Evolutionary conservation across 495 filamentous ascomycete genomes (phyloP).

Genomic region (Stereocaulon alpinum): DNA sequence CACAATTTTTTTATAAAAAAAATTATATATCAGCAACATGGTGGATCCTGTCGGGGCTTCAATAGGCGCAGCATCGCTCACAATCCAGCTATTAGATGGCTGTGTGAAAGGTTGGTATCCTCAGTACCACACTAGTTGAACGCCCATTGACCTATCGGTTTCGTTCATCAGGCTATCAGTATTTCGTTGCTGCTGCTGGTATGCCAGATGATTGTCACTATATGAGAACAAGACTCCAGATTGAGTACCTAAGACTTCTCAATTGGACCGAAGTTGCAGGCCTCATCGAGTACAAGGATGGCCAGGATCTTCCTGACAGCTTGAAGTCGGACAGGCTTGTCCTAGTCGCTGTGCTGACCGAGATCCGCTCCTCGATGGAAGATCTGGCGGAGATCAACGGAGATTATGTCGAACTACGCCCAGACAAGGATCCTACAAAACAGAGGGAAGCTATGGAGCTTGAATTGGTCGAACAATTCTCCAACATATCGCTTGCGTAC

Average conservation of each 20-base stretch:
- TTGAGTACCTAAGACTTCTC: constrained; percentile 15
- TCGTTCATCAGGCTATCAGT: constrained; percentile 9
- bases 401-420: constrained; percentile 4
- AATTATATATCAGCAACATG: not conserved
- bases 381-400: constrained; percentile 14
- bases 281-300: constrained; percentile 7
- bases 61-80: constrained; percentile 14
- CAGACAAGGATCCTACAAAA: not conserved
- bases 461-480: constrained; percentile 13
- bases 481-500: not conserved
- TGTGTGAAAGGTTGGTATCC: constrained; percentile 14
- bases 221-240: constrained; percentile 13
- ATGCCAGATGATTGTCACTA: constrained; percentile 14
- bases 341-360: constrained; percentile 13
- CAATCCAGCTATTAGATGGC: constrained; percentile 17
- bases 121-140: not conserved
- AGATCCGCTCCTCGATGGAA: constrained; percentile 12
- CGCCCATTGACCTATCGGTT: not conserved
- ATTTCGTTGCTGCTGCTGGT: constrained; percentile 16
- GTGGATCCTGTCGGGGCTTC: not conserved
- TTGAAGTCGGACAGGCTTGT: constrained; percentile 7
- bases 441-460: not conserved
- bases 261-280: constrained; percentile 18
- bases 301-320: constrained; percentile 13
- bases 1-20: no score